Percentiles rank a stretch among this genome's conserved stretches.
Conservation (phyloP, 768 basidiomycete species). For the Boletus vinaceobasis region DNA sequence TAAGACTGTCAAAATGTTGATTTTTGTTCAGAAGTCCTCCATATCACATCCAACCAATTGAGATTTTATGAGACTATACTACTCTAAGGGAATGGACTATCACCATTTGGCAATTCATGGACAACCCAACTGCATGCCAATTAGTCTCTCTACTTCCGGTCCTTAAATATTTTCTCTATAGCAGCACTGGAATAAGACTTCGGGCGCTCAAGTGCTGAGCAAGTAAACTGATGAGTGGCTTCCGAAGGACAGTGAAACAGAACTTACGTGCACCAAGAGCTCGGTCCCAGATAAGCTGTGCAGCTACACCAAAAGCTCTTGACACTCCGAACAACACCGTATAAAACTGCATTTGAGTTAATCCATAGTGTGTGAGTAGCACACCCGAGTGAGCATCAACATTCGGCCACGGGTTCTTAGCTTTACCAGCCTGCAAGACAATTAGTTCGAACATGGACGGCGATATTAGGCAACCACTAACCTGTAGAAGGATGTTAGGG, state of each 20-base stretch:
- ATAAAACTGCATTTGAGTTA: slow-evolving; percentile 93
- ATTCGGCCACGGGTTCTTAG: slow-evolving; percentile 95
- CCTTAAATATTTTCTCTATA: slow-evolving; percentile 75
- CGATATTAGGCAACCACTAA: slow-evolving; percentile 24
- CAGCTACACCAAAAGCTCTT: slow-evolving; percentile 87
- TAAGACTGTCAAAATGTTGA: too few species aligned
- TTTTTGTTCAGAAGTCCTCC: too few species aligned
- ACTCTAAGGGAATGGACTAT: neutral
- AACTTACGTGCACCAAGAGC: slow-evolving; percentile 84
- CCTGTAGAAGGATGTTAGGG: slow-evolving; percentile 85
- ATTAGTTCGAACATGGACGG: neutral
- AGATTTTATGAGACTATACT: neutral
- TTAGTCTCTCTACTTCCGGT: slow-evolving; percentile 18
- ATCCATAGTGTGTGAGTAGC: slow-evolving; percentile 80
- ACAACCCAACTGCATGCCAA: neutral
- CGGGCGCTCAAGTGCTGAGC: slow-evolving; percentile 79
- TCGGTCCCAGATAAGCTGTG: slow-evolving; percentile 91
- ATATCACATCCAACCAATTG: too few species aligned
- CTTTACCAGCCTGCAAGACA: slow-evolving; percentile 69
- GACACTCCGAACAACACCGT: slow-evolving; percentile 97
- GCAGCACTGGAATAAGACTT: slow-evolving; percentile 86
- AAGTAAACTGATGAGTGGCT: neutral
- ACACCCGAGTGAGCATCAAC: slow-evolving; percentile 97
- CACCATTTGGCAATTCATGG: neutral
- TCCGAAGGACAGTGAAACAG: neutral